Evolutionary conservation across 2,329 filamentous ascomycete species (phyloP).

Genomic region (Neurospora sp.): DNA sequence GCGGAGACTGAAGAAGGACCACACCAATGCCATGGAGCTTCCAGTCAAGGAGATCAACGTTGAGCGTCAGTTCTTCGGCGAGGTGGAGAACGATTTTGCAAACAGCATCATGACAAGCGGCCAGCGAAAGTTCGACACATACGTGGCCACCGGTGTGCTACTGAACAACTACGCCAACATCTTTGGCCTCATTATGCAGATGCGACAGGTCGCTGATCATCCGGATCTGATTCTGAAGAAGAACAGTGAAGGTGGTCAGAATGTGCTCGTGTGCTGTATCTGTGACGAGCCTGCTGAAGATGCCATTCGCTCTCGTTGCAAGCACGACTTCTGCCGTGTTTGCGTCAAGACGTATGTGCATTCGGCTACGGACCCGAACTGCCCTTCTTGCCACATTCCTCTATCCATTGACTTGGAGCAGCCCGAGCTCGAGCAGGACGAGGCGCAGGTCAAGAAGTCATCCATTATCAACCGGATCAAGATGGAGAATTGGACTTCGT

Average conservation of each 20-base stretch:
- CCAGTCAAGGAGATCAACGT: slow-evolving; percentile 90
- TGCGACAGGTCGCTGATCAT: slow-evolving; percentile 96
- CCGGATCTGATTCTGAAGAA: slow-evolving; percentile 91
- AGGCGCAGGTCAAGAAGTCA: slow-evolving; percentile 77
- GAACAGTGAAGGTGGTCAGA: slow-evolving; percentile 74
- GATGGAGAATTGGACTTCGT: slow-evolving; percentile 98
- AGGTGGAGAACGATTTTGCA: slow-evolving; percentile 92
- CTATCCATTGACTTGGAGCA: slow-evolving; percentile 89
- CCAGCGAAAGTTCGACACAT: slow-evolving; percentile 84
- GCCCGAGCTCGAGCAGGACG: slow-evolving; percentile 88
- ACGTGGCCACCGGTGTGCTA: slow-evolving; percentile 86
- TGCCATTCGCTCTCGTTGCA: slow-evolving; percentile 82
- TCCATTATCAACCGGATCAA: slow-evolving; percentile 98
- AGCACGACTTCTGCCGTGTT: slow-evolving; percentile 80
- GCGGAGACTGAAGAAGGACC: slow-evolving; percentile 84
- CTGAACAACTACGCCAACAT: slow-evolving; percentile 99
- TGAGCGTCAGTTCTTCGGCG: slow-evolving; percentile 91
- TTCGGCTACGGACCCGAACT: slow-evolving; percentile 68
- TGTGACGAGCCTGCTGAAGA: slow-evolving; percentile 96
- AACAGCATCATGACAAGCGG: slow-evolving; percentile 91
- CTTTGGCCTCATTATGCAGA: slow-evolving; percentile 97
- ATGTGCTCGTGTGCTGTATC: slow-evolving; percentile 83
- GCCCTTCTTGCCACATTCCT: slow-evolving; percentile 83
- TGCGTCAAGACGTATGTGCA: slow-evolving; percentile 74
- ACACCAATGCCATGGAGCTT: slow-evolving; percentile 90